Percentiles rank a stretch among this genome's conserved stretches.
Conservation (phyloP, 352 stramenopile species). For the Saprolegnia diclina region DNA sequence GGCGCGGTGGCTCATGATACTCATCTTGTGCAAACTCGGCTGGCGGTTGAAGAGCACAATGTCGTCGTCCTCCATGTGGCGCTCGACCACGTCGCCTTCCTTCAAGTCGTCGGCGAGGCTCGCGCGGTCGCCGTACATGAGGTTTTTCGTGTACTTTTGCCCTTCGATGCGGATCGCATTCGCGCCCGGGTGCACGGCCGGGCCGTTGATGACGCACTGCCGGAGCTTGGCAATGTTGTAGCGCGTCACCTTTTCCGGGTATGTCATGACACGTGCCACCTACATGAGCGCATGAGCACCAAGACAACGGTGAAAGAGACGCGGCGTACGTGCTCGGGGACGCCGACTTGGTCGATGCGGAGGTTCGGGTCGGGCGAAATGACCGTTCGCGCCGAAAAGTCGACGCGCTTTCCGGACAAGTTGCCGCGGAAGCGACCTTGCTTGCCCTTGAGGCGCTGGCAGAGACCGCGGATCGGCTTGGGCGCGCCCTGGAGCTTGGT, state of each 20-base stretch:
- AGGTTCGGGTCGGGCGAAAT: conserved; percentile 99
- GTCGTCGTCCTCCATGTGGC: conserved; percentile 99
- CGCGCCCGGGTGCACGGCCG: conserved; percentile 94
- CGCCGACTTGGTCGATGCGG: conserved; percentile 90
- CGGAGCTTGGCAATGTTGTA: conserved; percentile 98
- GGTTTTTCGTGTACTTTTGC: conserved; percentile 83
- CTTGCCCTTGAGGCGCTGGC: conserved; percentile 97
- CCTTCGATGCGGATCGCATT: conserved; percentile 89
- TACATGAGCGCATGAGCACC: conserved; percentile 27
- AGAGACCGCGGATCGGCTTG: conserved; percentile 96
- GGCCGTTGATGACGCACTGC: conserved; percentile 93
- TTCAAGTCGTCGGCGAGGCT: conserved; percentile 91
- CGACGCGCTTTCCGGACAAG: conserved; percentile 97
- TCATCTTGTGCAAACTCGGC: conserved; percentile 99
- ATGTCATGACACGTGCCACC: conserved; percentile 98
- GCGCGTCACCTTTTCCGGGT: conserved; percentile 94
- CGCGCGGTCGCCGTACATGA: conserved; percentile 93
- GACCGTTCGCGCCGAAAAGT: conserved; percentile 99
- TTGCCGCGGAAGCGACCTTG: conserved; percentile 98
- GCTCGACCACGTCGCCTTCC: conserved; percentile 98
- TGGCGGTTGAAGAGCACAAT: conserved; percentile 99
- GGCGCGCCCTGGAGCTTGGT: conserved; percentile 89
- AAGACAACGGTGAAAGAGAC: neutral
- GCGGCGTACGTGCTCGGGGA: conserved; percentile 74
- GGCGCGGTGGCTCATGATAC: conserved; percentile 94